Evolutionary conservation across 2,329 filamentous ascomycete species (phyloP), one percentile per base, ranked within the genome.

Genomic region (Parastagonospora nodorum): DNA sequence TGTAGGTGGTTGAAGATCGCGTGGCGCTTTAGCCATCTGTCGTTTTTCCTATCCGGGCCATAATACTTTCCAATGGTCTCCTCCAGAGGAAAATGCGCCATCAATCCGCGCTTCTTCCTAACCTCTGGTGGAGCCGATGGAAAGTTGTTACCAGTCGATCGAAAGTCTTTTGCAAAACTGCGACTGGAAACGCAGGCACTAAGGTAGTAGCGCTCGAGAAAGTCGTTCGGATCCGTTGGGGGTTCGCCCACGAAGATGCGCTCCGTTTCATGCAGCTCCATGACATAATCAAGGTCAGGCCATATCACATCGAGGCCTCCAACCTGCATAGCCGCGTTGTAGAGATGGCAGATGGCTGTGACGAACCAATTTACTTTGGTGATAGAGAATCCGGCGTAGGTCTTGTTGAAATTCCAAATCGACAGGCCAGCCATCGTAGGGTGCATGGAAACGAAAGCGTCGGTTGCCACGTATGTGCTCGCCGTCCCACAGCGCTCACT

Each of bases 261-360:
- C 19, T 53, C 39, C 7, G 30, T 12, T 11, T 53, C 55, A 36
- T 63, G 60, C 31, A 45, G 50, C 12, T 58, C n/a, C 5, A 64
- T 58, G 41, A 64, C 45, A 44, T 54, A 60, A 2, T 64, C 59
- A 11, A 64, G 53, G 33, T 64, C 60, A 8, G 55, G 42, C 61
- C 60, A 64, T 8, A 16, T 11, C 16, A 53, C 9, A 5, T 37
- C 8, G 36, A 64, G 40, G 10, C 57, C 55, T 2, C 61, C 61
- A 12, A 61, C 47, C 24, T 61, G 50, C 27, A 40, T 40, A 27
- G 53, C 55, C 35, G 61, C 59, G 29, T 64, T 64, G 45, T 64
- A 63, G 4, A 64, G 49, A 42, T 64, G 61, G 12, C 42, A 40
- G 4, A 64, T 37, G 9, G 41, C 50, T 8, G 46, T 46, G 8